Conservation (phyloP, 1,284 basidiomycete species). For the Macrocybe sp. region DNA sequence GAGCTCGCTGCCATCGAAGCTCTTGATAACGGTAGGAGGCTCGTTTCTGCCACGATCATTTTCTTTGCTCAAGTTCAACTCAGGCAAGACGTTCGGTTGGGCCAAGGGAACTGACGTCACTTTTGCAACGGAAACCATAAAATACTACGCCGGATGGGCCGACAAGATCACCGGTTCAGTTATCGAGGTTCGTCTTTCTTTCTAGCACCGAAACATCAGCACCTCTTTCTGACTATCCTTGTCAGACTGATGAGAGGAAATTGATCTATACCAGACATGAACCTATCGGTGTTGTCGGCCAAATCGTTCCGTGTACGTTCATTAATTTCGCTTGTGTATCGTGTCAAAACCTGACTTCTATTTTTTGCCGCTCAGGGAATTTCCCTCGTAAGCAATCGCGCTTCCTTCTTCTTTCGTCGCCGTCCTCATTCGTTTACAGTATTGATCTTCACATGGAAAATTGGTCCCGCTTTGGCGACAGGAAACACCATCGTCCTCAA, state of each 20-base stretch:
- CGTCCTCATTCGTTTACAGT: constrained; percentile 32
- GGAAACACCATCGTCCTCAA: constrained; percentile 85
- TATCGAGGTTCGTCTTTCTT: constrained; percentile 46
- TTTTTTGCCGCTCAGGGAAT: constrained; percentile 58
- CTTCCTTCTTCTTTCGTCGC: not conserved
- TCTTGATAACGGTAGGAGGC: constrained; percentile 59
- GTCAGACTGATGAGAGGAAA: constrained; percentile 60
- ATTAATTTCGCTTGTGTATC: not conserved
- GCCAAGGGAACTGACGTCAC: constrained; percentile 70
- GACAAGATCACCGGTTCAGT: constrained; percentile 87
- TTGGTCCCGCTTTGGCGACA: constrained; percentile 81
- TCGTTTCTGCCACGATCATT: not conserved
- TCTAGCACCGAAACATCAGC: not conserved
- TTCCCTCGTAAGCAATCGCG: constrained; percentile 41
- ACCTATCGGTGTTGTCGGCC: constrained; percentile 81
- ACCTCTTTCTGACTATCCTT: not conserved
- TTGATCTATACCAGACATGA: constrained; percentile 85
- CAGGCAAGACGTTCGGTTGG: constrained; percentile 74
- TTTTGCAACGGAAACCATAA: constrained; percentile 63
- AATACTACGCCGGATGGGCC: constrained; percentile 76
- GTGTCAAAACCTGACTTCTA: not conserved
- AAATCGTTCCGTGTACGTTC: constrained; percentile 2
- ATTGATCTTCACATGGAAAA: constrained; percentile 77
- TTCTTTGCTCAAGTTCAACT: not conserved
- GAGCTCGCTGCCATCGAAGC: constrained; percentile 77